Conservation (phyloP, 768 basidiomycete genomes). For the Pisolithus albus region DNA sequence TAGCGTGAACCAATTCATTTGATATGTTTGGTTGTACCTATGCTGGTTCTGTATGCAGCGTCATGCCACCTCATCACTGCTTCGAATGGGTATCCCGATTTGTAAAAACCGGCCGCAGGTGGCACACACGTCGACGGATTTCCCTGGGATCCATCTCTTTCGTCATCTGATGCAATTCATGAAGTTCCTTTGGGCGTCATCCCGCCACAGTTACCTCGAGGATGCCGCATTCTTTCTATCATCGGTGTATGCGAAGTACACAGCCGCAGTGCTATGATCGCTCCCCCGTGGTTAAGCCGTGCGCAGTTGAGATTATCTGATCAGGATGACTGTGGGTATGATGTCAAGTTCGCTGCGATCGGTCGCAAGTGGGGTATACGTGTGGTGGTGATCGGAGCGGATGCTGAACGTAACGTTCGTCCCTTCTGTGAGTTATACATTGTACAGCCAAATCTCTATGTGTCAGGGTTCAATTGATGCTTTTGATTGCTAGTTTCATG, state of each 20-base stretch:
- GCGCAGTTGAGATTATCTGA: not conserved
- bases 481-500: no score
- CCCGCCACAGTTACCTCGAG: conserved; percentile 26
- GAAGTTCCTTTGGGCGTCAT: conserved; percentile 6
- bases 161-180: conserved; percentile 6
- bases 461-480: no score
- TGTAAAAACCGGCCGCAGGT: not conserved
- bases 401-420: no score
- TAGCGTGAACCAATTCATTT: not conserved
- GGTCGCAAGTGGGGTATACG: no score
- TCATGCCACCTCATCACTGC: not conserved
- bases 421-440: no score
- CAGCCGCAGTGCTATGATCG: not conserved
- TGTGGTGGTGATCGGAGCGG: no score
- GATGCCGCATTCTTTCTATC: conserved; percentile 16
- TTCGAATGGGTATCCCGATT: not conserved
- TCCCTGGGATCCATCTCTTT: conserved; percentile 2
- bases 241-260: not conserved
- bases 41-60: not conserved
- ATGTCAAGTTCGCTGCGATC: no score
- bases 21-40: not conserved
- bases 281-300: not conserved
- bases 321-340: no score
- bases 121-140: conserved; percentile 2
- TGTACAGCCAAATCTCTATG: no score